Base-by-base conservation (phyloP, 306 rosid genomes). In the Trifolium subterraneum region DNA sequence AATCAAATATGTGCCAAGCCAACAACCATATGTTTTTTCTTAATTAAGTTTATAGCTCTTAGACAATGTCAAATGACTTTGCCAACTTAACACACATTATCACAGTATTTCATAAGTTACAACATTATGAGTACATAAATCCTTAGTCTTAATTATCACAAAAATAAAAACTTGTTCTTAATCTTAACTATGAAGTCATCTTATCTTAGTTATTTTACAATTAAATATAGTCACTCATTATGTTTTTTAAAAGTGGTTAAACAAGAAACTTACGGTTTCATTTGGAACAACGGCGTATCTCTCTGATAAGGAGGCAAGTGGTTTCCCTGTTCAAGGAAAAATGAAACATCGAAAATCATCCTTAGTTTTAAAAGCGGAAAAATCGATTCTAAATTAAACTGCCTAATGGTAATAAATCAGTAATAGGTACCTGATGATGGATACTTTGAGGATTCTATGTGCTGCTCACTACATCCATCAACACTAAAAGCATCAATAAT, bases 251-350 rank as follows among this genome's bases (percentile, higher is more conserved):
- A 59, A 59, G 38, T 22, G 16, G 27, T 59, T 59, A 55, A 68
- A 73, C 70, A 45, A 31, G 35, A 44, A 52, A 78, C 98, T 91
- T 82, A 94, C 98, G 42, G 81, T 75, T 87, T 94, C 97, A 82
- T 84, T 88, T 18, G 98, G 98, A 86, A 91, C 97, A 75, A 94
- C 77, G 0, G 97, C 96, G 76, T 94, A 94, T 89, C 94, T 88
- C 75, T 71, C 92, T 15, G 93, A 81, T 18, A 81, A 86, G 5
- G 94, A 87, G 25, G 88, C 80, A 79, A 85, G 80, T 10, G 85
- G 67, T 78, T 84, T 91, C 79, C 91, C 98, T 94, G 81, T 61
- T 23, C n/a, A 71, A 50, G 25, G 20, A 35, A 59, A 38, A 35
- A 60, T 29, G 41, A 42, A 64, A 59, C 31, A 48, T 12, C 14